Evolutionary conservation across 1,284 basidiomycete genomes (phyloP).

Genomic region (Trichosporon faecale): DNA sequence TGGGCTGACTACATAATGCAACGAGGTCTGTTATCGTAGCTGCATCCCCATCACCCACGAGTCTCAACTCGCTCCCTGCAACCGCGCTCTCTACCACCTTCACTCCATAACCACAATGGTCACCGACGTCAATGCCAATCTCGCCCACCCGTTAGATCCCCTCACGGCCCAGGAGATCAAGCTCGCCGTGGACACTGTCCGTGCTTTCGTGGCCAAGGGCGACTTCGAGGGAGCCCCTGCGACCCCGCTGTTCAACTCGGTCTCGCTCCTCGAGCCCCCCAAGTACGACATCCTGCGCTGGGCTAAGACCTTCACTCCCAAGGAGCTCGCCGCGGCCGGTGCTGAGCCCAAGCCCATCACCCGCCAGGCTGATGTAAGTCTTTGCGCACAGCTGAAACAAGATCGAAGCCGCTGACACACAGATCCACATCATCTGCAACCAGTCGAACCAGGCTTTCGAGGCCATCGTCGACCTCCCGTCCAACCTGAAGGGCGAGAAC

Average conservation of each 20-base stretch:
- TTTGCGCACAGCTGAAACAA: neutral
- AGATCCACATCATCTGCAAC: conserved; percentile 52
- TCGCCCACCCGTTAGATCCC: conserved; percentile 54
- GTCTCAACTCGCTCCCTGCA: neutral
- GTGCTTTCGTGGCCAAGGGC: conserved; percentile 33
- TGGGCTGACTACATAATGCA: conserved; percentile 14
- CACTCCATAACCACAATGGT: conserved; percentile 11
- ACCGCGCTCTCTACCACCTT: neutral
- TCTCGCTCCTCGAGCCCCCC: conserved; percentile 47
- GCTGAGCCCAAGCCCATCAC: conserved; percentile 24
- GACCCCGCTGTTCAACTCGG: conserved; percentile 44
- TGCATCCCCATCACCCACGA: neutral
- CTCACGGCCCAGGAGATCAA: conserved; percentile 49
- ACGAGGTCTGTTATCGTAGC: neutral
- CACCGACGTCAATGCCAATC: conserved; percentile 13
- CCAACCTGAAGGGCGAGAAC: conserved; percentile 35
- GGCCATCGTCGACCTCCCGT: conserved; percentile 46
- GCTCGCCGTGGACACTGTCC: conserved; percentile 40
- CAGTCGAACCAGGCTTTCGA: conserved; percentile 49
- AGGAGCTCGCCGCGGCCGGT: conserved; percentile 34
- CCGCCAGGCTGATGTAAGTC: conserved; percentile 47
- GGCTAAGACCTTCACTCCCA: conserved; percentile 40
- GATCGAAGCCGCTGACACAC: conserved; percentile 12
- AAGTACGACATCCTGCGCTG: conserved; percentile 47
- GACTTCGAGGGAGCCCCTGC: conserved; percentile 26